phyloP scores from a whole-genome alignment of 371 early-diverging fungal species.

The Mucor indicus region DNA sequence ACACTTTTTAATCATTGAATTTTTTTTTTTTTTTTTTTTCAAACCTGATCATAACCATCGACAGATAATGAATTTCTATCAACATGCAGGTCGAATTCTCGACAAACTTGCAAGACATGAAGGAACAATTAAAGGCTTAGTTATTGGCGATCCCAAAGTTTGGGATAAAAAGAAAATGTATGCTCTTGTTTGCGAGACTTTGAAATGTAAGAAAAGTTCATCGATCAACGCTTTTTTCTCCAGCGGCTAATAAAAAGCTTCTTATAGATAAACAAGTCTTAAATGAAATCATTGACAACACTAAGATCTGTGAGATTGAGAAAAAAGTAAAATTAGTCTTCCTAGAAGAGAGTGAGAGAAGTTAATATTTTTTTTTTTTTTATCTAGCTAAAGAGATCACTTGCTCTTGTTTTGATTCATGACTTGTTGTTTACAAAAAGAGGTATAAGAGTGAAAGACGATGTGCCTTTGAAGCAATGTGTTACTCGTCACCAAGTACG shows the following conservation, averaged over 20 bases:
- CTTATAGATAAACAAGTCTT: constrained; percentile 52
- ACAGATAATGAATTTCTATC: constrained; percentile 64
- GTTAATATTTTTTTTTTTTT: not conserved
- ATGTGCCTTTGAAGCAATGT: constrained; percentile 61
- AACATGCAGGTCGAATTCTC: constrained; percentile 73
- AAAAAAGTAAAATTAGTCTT: constrained; percentile 44
- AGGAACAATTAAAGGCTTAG: constrained; percentile 82
- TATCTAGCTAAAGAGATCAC: constrained; percentile 35
- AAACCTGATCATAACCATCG: not conserved
- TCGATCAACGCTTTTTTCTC: not conserved
- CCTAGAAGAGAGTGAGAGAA: too few relatives aligned
- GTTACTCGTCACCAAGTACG: constrained; percentile 66
- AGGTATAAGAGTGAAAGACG: constrained; percentile 62
- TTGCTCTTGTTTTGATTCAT: constrained; percentile 71
- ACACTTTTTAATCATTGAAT: too few relatives aligned
- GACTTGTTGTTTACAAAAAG: constrained; percentile 81
- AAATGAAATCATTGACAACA: constrained; percentile 52
- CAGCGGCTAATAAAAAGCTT: not conserved
- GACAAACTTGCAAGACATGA: constrained; percentile 65
- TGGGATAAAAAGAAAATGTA: constrained; percentile 85
- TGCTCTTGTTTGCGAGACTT: constrained; percentile 88
- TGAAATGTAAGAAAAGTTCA: constrained; percentile 69
- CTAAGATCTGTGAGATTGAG: constrained; percentile 47
- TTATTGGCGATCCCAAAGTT: constrained; percentile 70
- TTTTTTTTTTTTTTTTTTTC: too few relatives aligned